Percentiles rank a stretch among this genome's conserved stretches.
These are phyloP conservation scores for Starmerella floricola DNA, from an alignment of 805 yeast genomes.

Conservation along the genomic window DNA sequence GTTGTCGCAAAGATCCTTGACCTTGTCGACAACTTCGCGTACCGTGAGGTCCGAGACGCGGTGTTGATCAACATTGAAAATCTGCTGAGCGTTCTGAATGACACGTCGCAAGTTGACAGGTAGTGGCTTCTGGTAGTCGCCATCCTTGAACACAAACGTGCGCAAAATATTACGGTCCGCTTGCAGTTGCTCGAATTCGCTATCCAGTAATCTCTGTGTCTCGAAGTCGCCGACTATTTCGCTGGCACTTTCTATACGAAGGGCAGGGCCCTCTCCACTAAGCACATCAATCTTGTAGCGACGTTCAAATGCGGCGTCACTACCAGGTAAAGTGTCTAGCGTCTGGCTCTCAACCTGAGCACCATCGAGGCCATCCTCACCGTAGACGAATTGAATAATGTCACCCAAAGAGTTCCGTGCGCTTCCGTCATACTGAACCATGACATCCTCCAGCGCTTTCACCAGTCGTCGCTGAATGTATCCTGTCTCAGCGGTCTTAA, in stretches of 20 bases:
- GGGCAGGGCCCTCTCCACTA: slow-evolving; percentile 47
- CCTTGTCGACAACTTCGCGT: slow-evolving; percentile 64
- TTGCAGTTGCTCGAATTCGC: slow-evolving; percentile 66
- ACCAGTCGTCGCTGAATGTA: slow-evolving; percentile 96
- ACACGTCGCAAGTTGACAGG: slow-evolving; percentile 96
- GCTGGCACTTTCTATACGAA: slow-evolving; percentile 73
- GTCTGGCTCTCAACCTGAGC: slow-evolving; percentile 95
- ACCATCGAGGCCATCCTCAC: slow-evolving; percentile 99
- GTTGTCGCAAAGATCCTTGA: slow-evolving; percentile 52
- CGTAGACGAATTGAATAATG: slow-evolving; percentile 87
- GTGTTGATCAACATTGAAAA: slow-evolving; percentile 83
- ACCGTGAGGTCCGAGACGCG: slow-evolving; percentile 84
- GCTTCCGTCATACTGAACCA: slow-evolving; percentile 97
- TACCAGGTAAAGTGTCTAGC: slow-evolving; percentile 89
- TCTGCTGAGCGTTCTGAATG: slow-evolving; percentile 92
- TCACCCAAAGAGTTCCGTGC: slow-evolving; percentile 97
- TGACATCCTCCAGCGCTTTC: slow-evolving; percentile 90
- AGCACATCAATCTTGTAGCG: slow-evolving; percentile 80
- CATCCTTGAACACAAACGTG: slow-evolving; percentile 70
- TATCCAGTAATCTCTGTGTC: slow-evolving; percentile 67
- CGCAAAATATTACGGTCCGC: slow-evolving; percentile 73
- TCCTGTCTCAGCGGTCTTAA: slow-evolving; percentile 97
- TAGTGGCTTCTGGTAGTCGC: slow-evolving; percentile 94
- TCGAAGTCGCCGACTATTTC: slow-evolving; percentile 84
- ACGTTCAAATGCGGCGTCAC: slow-evolving; percentile 67